These are phyloP conservation scores for Jatropha multifida DNA, from an alignment of 441 rosid genomes.

Conservation along the genomic window DNA sequence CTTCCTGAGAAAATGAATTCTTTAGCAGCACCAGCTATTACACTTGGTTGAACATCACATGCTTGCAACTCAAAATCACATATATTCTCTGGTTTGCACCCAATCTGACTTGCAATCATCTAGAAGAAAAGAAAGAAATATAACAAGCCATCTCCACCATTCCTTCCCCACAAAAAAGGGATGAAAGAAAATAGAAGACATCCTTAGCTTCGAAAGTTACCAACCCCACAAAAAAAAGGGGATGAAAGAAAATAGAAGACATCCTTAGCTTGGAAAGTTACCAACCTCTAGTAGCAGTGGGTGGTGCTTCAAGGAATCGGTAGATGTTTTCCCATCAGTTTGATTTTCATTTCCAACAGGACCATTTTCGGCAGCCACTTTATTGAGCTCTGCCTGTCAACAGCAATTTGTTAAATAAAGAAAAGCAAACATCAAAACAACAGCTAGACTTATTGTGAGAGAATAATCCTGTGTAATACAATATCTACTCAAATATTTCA, in stretches of 20 bases:
- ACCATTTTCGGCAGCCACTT: conserved; percentile 45
- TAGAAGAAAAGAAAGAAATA: conserved; percentile 31
- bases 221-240: neutral
- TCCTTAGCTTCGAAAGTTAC: conserved; percentile 8
- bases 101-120: conserved; percentile 66
- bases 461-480: neutral
- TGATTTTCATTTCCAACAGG: conserved; percentile 35
- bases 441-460: neutral
- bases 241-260: neutral
- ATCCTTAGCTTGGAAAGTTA: conserved; percentile 11
- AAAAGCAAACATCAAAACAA: conserved; percentile 12
- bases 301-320: conserved; percentile 60
- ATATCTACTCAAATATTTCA: neutral
- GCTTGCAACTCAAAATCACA: conserved; percentile 98
- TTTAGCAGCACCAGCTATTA: conserved; percentile 78
- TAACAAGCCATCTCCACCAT: neutral
- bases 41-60: conserved; percentile 94
- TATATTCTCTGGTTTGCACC: conserved; percentile 72
- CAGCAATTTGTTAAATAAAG: conserved; percentile 18
- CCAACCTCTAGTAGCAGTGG: conserved; percentile 67
- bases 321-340: conserved; percentile 38
- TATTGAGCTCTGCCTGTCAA: conserved; percentile 75
- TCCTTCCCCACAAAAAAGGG: neutral
- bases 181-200: neutral
- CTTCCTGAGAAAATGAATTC: conserved; percentile 95